phyloP scores from a whole-genome alignment of 495 filamentous ascomycete species.

The Barbatosphaeria neglecta region DNA sequence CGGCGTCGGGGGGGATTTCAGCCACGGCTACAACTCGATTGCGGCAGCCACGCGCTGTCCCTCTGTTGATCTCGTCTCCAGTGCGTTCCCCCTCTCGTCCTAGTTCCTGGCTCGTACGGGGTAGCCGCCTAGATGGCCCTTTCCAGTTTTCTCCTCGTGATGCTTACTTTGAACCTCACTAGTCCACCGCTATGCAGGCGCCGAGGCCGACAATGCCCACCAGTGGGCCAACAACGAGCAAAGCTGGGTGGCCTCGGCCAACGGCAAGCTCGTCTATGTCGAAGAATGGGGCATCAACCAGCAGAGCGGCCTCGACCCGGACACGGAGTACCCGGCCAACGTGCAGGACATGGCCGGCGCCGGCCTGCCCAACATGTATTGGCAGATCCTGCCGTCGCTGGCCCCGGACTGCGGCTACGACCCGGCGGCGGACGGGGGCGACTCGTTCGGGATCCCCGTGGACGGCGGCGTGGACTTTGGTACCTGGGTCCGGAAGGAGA shows the following conservation, averaged over 20 bases:
- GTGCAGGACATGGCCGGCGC: constrained; percentile 11
- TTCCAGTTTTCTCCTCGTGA: too few relatives aligned
- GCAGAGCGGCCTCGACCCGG: constrained; percentile 1
- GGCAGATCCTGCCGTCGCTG: too few relatives aligned
- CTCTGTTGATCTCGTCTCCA: constrained; percentile 13
- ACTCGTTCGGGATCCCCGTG: too few relatives aligned
- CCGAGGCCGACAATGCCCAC: constrained; percentile 3
- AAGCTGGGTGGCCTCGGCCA: constrained; percentile 5
- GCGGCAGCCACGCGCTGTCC: constrained; percentile 9
- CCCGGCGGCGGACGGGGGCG: too few relatives aligned
- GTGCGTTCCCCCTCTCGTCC: too few relatives aligned
- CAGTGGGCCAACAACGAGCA: constrained; percentile 8
- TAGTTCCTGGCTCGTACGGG: too few relatives aligned
- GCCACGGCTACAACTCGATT: constrained; percentile 12
- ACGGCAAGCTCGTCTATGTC: constrained; percentile 15
- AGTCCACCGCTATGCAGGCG: constrained; percentile 16
- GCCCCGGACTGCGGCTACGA: too few relatives aligned
- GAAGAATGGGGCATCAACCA: constrained; percentile 17
- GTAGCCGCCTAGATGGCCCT: too few relatives aligned
- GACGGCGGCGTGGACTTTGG: too few relatives aligned
- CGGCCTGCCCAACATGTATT: constrained; percentile 13
- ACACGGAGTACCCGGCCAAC: constrained; percentile 12
- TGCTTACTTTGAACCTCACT: too few relatives aligned
- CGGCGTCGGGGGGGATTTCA: constrained; percentile 15
- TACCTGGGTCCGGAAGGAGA: too few relatives aligned